phyloP scores from a whole-genome alignment of 2,329 filamentous ascomycete species.

The Mollisiaceae sp. region DNA sequence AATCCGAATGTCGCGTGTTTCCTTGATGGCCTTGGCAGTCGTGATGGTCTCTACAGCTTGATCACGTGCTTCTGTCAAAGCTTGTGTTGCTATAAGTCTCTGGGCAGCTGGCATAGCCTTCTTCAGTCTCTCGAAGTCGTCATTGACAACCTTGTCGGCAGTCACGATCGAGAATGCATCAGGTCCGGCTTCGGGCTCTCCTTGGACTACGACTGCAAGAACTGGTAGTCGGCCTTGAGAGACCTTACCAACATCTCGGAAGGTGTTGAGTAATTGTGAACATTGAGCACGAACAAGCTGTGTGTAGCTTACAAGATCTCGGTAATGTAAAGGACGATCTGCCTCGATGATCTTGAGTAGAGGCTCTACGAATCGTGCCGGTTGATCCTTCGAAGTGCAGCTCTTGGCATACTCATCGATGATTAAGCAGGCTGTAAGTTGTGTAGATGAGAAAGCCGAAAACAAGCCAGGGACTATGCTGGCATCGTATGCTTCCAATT shows the following conservation, averaged over 20 bases:
- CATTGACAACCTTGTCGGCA: conserved; percentile 83
- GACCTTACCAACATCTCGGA: conserved; percentile 88
- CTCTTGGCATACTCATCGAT: conserved; percentile 86
- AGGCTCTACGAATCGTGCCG: conserved; percentile 64
- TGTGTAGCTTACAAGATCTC: conserved; percentile 87
- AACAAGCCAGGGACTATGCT: conserved; percentile 68
- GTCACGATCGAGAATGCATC: conserved; percentile 88
- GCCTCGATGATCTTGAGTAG: conserved; percentile 80
- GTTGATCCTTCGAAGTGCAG: conserved; percentile 53
- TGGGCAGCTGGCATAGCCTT: conserved; percentile 89
- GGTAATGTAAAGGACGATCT: conserved; percentile 81
- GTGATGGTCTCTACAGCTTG: conserved; percentile 74
- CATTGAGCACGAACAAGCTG: conserved; percentile 92
- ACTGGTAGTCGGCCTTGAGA: conserved; percentile 75
- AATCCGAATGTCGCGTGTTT: conserved; percentile 82
- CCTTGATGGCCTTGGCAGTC: conserved; percentile 80
- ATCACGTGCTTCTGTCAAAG: conserved; percentile 77
- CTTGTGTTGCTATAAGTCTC: conserved; percentile 79
- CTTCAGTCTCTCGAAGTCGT: conserved; percentile 88
- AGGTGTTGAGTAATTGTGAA: conserved; percentile 85
- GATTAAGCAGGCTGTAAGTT: conserved; percentile 81
- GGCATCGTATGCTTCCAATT: conserved; percentile 67
- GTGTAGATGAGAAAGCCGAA: conserved; percentile 82
- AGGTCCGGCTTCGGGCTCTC: conserved; percentile 87
- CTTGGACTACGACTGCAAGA: conserved; percentile 90